Evolutionary conservation across 768 basidiomycete species (phyloP), one percentile per base, ranked within the genome.

Genomic region (Mrakia blollopis): DNA sequence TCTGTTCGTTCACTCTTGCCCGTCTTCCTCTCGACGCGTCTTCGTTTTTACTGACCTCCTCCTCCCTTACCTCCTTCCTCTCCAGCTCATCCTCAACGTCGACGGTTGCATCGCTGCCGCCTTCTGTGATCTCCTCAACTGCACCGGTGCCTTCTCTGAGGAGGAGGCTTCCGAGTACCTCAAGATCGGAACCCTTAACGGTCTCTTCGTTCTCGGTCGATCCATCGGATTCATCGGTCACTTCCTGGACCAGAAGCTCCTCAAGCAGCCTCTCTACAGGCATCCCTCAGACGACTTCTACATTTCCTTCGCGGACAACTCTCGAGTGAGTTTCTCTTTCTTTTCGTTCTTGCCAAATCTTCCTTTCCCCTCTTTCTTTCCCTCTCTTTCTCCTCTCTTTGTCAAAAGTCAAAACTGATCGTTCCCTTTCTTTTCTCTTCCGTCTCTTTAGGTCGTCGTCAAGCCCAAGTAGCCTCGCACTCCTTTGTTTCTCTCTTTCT

Each of bases 91-190:
- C n/a, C 47, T 72, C 41, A 77, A 76, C 75, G 76, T 77, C 70
- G 76, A 77, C 50, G 76, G 76, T 18, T 81, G 81, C 85, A 94
- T 96, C 79, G 93, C 93, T 60, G 94, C 93, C 78, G 95, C 92
- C 86, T 97, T 97, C 87, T 93, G 95, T 80, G 95, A 98, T 85
- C 88, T 98, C 72, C 89, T 97, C 79, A 89, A 91, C 54, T 93
- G 94, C 84, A 90, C 88, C 74, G 95, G 95, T 76, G 95, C 95
- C 11, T 98, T 99, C 88, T 93, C 91, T 0, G 87, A 91, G 16
- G 95, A 98, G 77, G 96, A 98, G 85, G 95, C 94, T 9, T 91
- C 94, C 74, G 96, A 98, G 85, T 98, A 98, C 87, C 93, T 93
- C 87, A 94, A 92, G 86, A 87, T 78, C 70, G 94, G 94, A 73